These are phyloP conservation scores for Cyclocybe cylindracea DNA, from an alignment of 768 basidiomycete species.

Conservation along the genomic window DNA sequence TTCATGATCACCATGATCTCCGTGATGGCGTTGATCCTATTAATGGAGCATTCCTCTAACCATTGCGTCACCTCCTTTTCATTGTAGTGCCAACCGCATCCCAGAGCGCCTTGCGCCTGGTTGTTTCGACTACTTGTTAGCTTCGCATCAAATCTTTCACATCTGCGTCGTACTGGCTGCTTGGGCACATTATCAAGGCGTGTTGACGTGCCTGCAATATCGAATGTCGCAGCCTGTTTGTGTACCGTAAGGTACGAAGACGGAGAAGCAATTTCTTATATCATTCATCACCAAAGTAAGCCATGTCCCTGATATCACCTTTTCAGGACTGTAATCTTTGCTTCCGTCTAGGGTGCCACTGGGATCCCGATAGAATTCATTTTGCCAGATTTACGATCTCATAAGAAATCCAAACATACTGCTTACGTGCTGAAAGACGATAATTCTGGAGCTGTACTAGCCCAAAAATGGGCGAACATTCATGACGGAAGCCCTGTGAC, in stretches of 20 bases:
- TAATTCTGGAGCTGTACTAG: too few species aligned
- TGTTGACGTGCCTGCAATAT: slow-evolving; percentile 59
- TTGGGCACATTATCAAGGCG: slow-evolving; percentile 60
- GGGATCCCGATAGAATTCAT: too few species aligned
- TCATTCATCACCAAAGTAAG: slow-evolving; percentile 14
- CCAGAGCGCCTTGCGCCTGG: slow-evolving; percentile 79
- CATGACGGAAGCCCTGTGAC: not conserved
- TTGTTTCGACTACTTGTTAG: slow-evolving; percentile 74
- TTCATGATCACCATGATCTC: slow-evolving; percentile 21
- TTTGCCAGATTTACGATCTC: not conserved
- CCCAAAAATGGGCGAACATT: not conserved
- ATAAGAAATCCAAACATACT: not conserved
- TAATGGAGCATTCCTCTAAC: slow-evolving; percentile 13
- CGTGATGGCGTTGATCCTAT: slow-evolving; percentile 12
- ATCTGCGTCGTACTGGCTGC: slow-evolving; percentile 75
- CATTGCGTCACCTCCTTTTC: slow-evolving; percentile 15
- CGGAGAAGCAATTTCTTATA: not conserved
- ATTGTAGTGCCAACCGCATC: slow-evolving; percentile 74
- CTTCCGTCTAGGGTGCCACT: not conserved
- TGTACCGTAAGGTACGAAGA: slow-evolving; percentile 9
- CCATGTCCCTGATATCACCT: not conserved
- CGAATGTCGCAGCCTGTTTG: slow-evolving; percentile 47
- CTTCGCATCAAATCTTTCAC: slow-evolving; percentile 93
- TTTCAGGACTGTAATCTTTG: not conserved
- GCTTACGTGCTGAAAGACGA: not conserved